phyloP scores from a whole-genome alignment of 331 rosid genomes.

The Malus hybrid region DNA sequence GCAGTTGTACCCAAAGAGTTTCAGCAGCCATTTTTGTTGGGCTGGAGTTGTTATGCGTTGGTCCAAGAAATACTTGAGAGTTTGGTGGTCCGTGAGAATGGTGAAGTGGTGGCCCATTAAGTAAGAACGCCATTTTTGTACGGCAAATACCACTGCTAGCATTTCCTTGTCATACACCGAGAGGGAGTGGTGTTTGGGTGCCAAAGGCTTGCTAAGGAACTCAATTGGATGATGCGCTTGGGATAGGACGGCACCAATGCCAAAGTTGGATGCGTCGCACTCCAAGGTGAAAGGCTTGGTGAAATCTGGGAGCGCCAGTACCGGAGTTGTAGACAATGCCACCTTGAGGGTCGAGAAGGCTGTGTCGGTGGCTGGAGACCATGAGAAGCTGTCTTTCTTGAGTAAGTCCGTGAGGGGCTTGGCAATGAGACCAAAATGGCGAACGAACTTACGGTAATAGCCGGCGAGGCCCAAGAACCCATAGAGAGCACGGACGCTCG shows the following conservation, averaged over 20 bases:
- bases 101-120: neutral
- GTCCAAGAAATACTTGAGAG: neutral
- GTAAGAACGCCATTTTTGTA: neutral
- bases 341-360: neutral
- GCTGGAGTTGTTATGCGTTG: neutral
- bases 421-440: fast-evolving
- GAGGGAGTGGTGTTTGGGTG: no score
- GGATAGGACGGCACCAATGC: neutral
- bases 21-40: neutral
- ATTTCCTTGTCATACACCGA: neutral
- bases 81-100: neutral
- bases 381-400: neutral
- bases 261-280: fast-evolving
- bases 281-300: neutral
- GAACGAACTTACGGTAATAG: neutral
- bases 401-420: neutral
- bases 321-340: neutral
- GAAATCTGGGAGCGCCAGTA: neutral
- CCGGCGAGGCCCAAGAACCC: neutral
- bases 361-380: fast-evolving
- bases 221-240: neutral
- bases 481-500: neutral
- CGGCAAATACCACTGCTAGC: neutral
- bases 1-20: neutral
- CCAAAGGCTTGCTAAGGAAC: neutral